Evolutionary conservation across 805 yeast genomes (phyloP), one percentile per base, ranked within the genome.

Genomic region (Pichia exigua): DNA sequence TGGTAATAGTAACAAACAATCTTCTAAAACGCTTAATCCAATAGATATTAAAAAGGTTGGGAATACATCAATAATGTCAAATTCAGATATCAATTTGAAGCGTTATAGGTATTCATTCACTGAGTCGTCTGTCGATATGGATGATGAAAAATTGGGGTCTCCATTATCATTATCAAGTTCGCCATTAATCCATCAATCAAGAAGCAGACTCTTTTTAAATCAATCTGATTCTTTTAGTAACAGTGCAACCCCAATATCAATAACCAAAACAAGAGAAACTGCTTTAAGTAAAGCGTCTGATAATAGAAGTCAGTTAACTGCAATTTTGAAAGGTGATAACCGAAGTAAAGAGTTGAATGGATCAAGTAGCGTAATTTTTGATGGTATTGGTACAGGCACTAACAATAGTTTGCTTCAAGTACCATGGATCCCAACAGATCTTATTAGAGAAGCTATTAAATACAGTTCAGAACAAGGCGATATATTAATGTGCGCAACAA

Each of bases 381-480:
- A 49, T n/a, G 35, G 38, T 27, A 32, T 1, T 28, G 12, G 21
- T 13, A n/a, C 13, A 6, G 39, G 6, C 41, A 59, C 24, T 62
- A 57, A 22, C 55, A 57, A 42, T 53, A 56, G 38, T 30, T 39
- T 15, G 2, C 56, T 60, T 13, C 48, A 45, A 24, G 56, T 62
- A 30, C 88, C 91, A 0, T 86, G 90, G 86, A 70, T 73, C 18
- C 76, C 85, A 2, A 66, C 71, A 9, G 67, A 64, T 45, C 62
- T 86, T 51, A 69, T 86, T 12, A 59, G 67, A 45, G 70, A 78
- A 56, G 79, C 82, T 0, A 65, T 79, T n/a, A 74, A 73, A 22
- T 82, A 77, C 65, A 77, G 84, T 43, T 62, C 76, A 6, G 64
- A 65, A 10, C 85, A 82, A 57, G 92, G 92, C 1, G 89, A 86